Base-by-base conservation (phyloP, 176 grass and related monocot species). In the Triticum turgidum region DNA sequence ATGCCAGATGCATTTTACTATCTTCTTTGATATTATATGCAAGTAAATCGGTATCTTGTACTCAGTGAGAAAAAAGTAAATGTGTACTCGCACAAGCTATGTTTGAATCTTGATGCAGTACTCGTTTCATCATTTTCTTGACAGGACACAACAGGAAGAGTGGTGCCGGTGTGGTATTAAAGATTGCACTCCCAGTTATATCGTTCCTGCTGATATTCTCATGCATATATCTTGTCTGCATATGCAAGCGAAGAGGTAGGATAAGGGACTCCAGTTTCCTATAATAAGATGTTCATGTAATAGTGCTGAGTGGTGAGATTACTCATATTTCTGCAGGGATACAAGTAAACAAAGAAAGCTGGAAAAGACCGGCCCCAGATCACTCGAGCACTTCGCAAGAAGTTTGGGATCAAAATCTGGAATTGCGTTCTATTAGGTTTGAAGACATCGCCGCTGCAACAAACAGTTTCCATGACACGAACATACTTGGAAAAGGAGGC, bases 221-320 rank as follows among this genome's bases (percentile, higher is more conserved):
- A 68, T 76, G 79, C 22, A 18, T 74, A 58, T 88, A 35, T 63
- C 30, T 80, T 73, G 15, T 83, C 15, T 25, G 69, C 7, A 73
- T 72, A 79, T 65, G 39, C 76, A 89, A 84, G 41, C 21, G 6
- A 78, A 84, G 59, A 79, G 76, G 87, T 89, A 84, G 49, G n/a
- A 34, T 13, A 75, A 49, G 11, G 42, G 72, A 49, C 3, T 24
- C 6, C 72, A 9, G 22, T 42, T 42, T 42, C 41, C 41, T 42
- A 0, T 75, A 49, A 29, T 75, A 49, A 17, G 22, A 45, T 75
- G 72, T 29, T 49, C n/a, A 15, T 29, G 21, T 75, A 27, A 17
- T 49, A 75, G 42, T 75, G 42, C 22, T 47, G 42, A 49, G 42
- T 47, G 41, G 13, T 75, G 13, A 75, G 0, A 1, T 49, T 15